Evolutionary conservation across 2,329 filamentous ascomycete species (phyloP).

Genomic region (Ophioceras dolichostomum): DNA sequence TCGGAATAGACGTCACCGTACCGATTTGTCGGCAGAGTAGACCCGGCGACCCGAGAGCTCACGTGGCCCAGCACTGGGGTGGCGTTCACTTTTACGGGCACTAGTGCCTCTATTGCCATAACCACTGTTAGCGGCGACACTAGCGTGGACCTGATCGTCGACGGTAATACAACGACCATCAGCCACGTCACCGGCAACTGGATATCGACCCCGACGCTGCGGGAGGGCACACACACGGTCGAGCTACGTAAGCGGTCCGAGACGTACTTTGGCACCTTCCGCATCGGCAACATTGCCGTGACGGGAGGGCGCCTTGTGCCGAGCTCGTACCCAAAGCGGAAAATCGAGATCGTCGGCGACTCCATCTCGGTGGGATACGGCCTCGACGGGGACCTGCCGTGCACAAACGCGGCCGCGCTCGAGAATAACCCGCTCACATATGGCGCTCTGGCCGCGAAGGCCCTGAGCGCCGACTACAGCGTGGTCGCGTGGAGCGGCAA

Average conservation of each 20-base stretch:
- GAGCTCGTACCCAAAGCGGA: constrained; percentile 13
- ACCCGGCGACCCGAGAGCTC: constrained; percentile 26
- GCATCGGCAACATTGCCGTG: constrained; percentile 15
- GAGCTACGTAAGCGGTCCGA: constrained; percentile 25
- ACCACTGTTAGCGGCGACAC: constrained; percentile 17
- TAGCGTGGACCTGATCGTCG: constrained; percentile 20
- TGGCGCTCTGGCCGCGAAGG: constrained; percentile 25
- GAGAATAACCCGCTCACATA: constrained; percentile 28
- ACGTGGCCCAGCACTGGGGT: constrained; percentile 31
- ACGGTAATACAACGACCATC: constrained; percentile 13
- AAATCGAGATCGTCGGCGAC: constrained; percentile 31
- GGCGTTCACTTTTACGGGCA: constrained; percentile 25
- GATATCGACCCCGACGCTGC: constrained; percentile 18
- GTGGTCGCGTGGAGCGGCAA: constrained; percentile 31
- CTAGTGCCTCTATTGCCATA: constrained; percentile 22
- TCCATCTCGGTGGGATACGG: constrained; percentile 32
- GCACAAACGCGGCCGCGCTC: constrained; percentile 22
- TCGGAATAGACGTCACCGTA: no score
- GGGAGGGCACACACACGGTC: constrained; percentile 20
- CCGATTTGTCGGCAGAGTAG: constrained; percentile 14
- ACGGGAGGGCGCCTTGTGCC: constrained; percentile 5
- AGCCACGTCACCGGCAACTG: constrained; percentile 14
- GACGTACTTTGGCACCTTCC: constrained; percentile 18
- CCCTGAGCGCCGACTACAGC: constrained; percentile 27
- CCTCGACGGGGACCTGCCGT: constrained; percentile 25